A percentile compares a stretch with the other conserved stretches of the same genome.
Conservation (phyloP, 2,329 filamentous ascomycete genomes). For the Apiospora aurea region DNA sequence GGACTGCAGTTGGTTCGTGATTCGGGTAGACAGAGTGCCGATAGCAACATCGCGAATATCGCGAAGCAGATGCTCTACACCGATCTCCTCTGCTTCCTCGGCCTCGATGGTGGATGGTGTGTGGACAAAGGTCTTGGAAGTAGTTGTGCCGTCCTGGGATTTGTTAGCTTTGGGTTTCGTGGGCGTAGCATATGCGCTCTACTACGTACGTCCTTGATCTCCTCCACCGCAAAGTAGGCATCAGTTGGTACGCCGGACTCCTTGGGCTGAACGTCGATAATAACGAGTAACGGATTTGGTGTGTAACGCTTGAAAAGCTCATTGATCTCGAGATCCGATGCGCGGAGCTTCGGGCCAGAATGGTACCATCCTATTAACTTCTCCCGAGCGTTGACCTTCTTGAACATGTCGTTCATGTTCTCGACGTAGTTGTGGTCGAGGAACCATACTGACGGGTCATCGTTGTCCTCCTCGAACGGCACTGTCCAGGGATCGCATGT, state of each 20-base stretch:
- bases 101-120: conserved; percentile 98
- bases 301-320: conserved; percentile 99
- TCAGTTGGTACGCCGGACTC: conserved; percentile 97
- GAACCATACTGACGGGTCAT: conserved; percentile 98
- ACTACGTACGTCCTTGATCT: conserved; percentile 90
- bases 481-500: conserved; percentile 61
- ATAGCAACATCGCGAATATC: conserved; percentile 98
- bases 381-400: conserved; percentile 98
- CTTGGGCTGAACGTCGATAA: conserved; percentile 98
- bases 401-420: conserved; percentile 99
- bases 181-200: conserved; percentile 22
- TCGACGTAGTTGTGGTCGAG: conserved; percentile 99
- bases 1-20: conserved; percentile 97
- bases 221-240: conserved; percentile 98
- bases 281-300: conserved; percentile 93
- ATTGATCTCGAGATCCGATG: conserved; percentile 98
- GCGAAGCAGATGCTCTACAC: conserved; percentile 95
- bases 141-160: conserved; percentile 89
- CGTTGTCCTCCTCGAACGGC: conserved; percentile 98
- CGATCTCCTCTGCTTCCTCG: conserved; percentile 98
- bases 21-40: conserved; percentile 92
- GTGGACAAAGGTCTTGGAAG: conserved; percentile 96
- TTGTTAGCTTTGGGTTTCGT: conserved; percentile 26
- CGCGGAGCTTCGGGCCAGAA: conserved; percentile 94
- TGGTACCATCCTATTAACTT: conserved; percentile 99